Base-by-base conservation (phyloP, 345 rosid species). In the Hibiscus syriacus region DNA sequence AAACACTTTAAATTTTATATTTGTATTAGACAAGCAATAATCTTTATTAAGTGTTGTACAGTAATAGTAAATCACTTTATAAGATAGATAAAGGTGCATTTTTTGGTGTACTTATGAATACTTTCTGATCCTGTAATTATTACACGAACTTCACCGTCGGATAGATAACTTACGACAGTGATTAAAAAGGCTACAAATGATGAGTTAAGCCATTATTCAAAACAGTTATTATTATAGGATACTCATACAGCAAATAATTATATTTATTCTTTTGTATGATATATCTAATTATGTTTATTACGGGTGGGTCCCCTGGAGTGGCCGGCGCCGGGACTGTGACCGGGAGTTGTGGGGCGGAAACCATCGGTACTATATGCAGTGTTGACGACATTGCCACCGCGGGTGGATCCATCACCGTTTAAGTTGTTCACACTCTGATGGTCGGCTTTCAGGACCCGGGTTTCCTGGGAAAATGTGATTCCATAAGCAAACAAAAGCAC, bases 321-420 rank as follows among this genome's bases (percentile, higher is more conserved):
- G 17, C 88, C 86, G 0, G 78, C 85, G 0, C 90, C 84, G 10
- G 88, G 88, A 30, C 90, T 86, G 73, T 82, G 81, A 13, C 88
- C 82, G 0, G 86, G 90, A 12, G 70, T 69, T 0, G 84, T 84
- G 58, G 88, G 79, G 32, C 80, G 83, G 74, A 76, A 79, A 71
- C 62, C 85, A 29, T 84, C 76, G 6, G 48, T 43, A 0, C 34
- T 50, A 1, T 20, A 59, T 0, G 57, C 41, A 12, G 34, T 6
- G 43, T 16, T 4, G 63, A 8, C 22, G 58, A 7, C 16, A 50
- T 11, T 22, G 54, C 54, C 22, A 14, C 29, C 19, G n/a, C n/a
- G n/a, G 0, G 25, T 4, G 9, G 32, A 69, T 65, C 56, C 45
- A 53, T 57, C 54, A 76, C 74, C 74, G 16, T 9, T 46, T 36